Percentiles rank a stretch among this genome's conserved stretches.
phyloP scores from a whole-genome alignment of 352 stramenopile species.

The Pythium volutum region DNA sequence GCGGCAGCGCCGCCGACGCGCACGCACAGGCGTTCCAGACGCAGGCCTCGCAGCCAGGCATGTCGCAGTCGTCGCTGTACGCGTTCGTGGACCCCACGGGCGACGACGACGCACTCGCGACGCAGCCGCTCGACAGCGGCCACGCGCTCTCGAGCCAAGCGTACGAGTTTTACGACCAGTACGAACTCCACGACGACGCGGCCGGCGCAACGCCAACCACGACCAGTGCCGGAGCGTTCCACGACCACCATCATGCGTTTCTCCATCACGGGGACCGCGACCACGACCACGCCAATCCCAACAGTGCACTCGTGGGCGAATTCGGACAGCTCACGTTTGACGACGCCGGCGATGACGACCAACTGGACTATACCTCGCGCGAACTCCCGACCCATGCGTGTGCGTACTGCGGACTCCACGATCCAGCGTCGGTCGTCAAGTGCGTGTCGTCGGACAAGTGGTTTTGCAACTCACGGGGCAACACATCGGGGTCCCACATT shows the following conservation, averaged over 20 bases:
- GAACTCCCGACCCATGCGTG: conserved; percentile 92
- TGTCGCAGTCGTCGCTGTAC: conserved; percentile 41
- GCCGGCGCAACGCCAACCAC: neutral
- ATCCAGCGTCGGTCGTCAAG: conserved; percentile 95
- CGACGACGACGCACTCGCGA: conserved; percentile 27
- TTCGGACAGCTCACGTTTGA: conserved; percentile 72
- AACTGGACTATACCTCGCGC: conserved; percentile 58
- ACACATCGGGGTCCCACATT: conserved; percentile 94
- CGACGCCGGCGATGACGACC: conserved; percentile 66
- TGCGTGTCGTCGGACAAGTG: conserved; percentile 96
- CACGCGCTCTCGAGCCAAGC: conserved; percentile 12
- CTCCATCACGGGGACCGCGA: too few relatives aligned
- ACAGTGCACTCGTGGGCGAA: conserved; percentile 34
- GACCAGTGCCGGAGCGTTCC: conserved; percentile 4
- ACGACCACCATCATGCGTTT: conserved; percentile 30
- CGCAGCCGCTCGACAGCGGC: conserved; percentile 27
- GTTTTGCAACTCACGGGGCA: conserved; percentile 98
- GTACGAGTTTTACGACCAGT: conserved; percentile 70
- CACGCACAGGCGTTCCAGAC: conserved; percentile 39
- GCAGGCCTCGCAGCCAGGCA: conserved; percentile 38
- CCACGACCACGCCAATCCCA: conserved; percentile 23
- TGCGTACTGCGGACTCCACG: conserved; percentile 97
- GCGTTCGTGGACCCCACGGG: conserved; percentile 66
- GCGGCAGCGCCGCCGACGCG: conserved; percentile 4
- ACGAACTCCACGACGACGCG: conserved; percentile 21